Conservation (phyloP, 1,284 basidiomycete species). For the Dichomitus squalens region DNA sequence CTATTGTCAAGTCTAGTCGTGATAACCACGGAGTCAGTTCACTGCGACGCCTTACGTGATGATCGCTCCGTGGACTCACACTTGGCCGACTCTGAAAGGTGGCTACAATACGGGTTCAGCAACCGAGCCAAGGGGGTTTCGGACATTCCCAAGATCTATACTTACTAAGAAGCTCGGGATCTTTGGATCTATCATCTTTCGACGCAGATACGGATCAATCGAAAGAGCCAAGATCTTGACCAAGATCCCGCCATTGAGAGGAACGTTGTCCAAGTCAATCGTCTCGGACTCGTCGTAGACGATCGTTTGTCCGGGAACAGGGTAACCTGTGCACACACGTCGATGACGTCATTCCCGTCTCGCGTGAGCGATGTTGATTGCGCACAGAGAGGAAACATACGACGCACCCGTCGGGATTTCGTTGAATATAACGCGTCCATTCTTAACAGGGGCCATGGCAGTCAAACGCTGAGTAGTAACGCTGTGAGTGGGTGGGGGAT, state of each 20-base stretch:
- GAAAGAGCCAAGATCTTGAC: conserved; percentile 50
- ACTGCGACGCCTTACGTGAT: no score
- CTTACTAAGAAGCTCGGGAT: conserved; percentile 11
- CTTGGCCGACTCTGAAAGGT: background rate
- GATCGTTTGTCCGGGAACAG: conserved; percentile 45
- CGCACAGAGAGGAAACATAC: background rate
- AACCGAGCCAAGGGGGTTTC: background rate
- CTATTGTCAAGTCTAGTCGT: conserved; percentile 18
- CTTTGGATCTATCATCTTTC: conserved; percentile 34
- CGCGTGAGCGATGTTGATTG: background rate
- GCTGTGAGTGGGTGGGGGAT: background rate
- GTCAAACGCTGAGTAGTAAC: no score
- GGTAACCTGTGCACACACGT: conserved; percentile 37
- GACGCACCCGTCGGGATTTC: conserved; percentile 15
- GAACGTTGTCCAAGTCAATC: conserved; percentile 52
- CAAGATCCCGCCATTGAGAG: conserved; percentile 56
- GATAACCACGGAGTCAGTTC: background rate
- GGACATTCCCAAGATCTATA: background rate
- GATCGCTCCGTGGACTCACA: background rate
- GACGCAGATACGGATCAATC: conserved; percentile 51
- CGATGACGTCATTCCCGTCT: background rate
- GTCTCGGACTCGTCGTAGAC: conserved; percentile 47
- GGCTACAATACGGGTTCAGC: background rate
- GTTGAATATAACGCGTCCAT: conserved; percentile 21
- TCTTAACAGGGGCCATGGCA: conserved; percentile 12